Evolutionary conservation across 2,329 filamentous ascomycete species (phyloP).

Genomic region (Boeremia exigua): DNA sequence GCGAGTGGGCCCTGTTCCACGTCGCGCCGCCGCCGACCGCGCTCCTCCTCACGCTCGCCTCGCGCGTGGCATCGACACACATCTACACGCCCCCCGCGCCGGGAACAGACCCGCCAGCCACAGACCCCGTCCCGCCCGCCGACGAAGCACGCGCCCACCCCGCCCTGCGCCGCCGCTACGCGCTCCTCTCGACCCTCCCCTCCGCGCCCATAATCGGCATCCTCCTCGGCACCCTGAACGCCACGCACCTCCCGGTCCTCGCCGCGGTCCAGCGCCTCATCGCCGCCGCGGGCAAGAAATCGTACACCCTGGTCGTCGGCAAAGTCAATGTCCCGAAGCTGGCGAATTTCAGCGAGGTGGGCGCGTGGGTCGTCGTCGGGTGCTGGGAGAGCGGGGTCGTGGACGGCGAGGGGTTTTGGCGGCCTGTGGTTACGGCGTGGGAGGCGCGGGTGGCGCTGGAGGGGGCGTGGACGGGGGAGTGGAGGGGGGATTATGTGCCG

Average conservation of each 20-base stretch:
- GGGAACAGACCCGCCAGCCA: too few relatives aligned
- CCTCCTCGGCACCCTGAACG: slow-evolving; percentile 91
- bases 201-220: slow-evolving; percentile 89
- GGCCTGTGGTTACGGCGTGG: slow-evolving; percentile 92
- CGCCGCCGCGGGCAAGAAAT: slow-evolving; percentile 84
- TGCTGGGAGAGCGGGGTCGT: slow-evolving; percentile 97
- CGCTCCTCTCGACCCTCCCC: slow-evolving; percentile 78
- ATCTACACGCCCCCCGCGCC: slow-evolving; percentile 75
- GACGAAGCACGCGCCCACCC: slow-evolving; percentile 60
- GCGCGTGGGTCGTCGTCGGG: slow-evolving; percentile 95
- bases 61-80: slow-evolving; percentile 77
- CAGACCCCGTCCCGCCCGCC: slow-evolving; percentile 36
- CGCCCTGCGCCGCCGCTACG: slow-evolving; percentile 83
- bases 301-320: slow-evolving; percentile 94
- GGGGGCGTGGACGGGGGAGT: slow-evolving; percentile 84
- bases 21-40: slow-evolving; percentile 80
- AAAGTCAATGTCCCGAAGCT: slow-evolving; percentile 96
- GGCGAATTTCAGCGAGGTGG: slow-evolving; percentile 94
- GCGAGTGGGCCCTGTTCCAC: slow-evolving; percentile 80
- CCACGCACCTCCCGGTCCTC: slow-evolving; percentile 83
- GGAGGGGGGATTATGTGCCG: slow-evolving; percentile 90
- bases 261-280: slow-evolving; percentile 76
- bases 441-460: slow-evolving; percentile 82
- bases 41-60: slow-evolving; percentile 84
- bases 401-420: slow-evolving; percentile 87